phyloP scores from a whole-genome alignment of 352 stramenopile genomes.

The Phytophthora citricola region DNA sequence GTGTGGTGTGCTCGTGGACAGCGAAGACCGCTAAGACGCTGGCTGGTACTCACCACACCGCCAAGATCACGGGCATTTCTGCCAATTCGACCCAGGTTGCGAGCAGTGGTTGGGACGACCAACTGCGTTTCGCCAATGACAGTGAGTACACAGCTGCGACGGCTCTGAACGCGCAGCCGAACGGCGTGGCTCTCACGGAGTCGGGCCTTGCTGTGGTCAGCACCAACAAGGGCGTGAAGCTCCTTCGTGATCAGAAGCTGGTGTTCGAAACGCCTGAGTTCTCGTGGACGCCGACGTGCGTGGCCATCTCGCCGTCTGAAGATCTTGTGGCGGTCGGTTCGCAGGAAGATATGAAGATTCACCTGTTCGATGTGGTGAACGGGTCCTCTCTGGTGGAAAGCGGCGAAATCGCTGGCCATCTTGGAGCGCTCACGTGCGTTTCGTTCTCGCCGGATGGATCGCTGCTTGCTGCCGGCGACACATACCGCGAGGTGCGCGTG shows the following conservation, averaged over 20 bases:
- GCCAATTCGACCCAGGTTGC: conserved; percentile 70
- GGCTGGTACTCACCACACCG: conserved; percentile 56
- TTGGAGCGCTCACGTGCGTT: conserved; percentile 77
- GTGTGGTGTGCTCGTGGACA: conserved; percentile 93
- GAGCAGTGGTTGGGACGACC: conserved; percentile 94
- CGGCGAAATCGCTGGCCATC: conserved; percentile 73
- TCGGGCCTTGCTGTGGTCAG: conserved; percentile 68
- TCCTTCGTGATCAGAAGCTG: conserved; percentile 70
- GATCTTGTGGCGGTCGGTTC: conserved; percentile 83
- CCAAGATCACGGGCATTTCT: conserved; percentile 86
- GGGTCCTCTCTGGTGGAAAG: conserved; percentile 66
- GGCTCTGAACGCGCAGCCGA: conserved; percentile 72
- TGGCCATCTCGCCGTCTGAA: conserved; percentile 73
- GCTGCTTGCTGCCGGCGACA: conserved; percentile 86
- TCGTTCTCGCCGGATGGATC: conserved; percentile 88
- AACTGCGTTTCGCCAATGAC: conserved; percentile 75
- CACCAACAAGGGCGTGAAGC: conserved; percentile 87
- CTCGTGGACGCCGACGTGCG: conserved; percentile 78
- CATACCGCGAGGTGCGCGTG: conserved; percentile 91
- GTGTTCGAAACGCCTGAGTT: conserved; percentile 84
- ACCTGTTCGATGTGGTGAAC: conserved; percentile 83
- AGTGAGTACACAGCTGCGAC: conserved; percentile 68
- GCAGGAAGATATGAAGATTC: conserved; percentile 88
- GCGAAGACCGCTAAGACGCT: conserved; percentile 57
- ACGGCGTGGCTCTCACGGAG: conserved; percentile 64